Conservation (phyloP, 2,329 filamentous ascomycete species). For the Colletotrichum trifolii region DNA sequence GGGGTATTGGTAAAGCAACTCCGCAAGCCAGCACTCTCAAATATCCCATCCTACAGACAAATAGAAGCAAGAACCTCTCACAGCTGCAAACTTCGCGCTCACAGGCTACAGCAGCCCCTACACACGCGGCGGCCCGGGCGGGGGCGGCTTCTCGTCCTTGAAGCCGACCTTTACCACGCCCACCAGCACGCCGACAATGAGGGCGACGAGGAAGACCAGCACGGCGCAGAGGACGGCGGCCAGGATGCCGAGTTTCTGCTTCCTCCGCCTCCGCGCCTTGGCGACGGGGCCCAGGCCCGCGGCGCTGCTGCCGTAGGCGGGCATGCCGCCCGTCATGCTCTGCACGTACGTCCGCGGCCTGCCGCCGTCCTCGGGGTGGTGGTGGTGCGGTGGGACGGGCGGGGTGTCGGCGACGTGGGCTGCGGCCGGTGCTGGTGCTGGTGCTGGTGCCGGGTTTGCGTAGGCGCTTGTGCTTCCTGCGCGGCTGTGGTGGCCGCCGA, state of each 20-base stretch:
- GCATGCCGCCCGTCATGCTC: slow-evolving; percentile 35
- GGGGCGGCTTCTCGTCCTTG: slow-evolving; percentile 19
- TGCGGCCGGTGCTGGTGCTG: slow-evolving; percentile 19
- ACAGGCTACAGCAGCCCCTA: background rate
- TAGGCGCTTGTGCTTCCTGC: slow-evolving; percentile 1
- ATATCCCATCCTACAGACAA: background rate
- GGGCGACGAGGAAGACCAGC: slow-evolving; percentile 33
- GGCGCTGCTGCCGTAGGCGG: slow-evolving; percentile 21
- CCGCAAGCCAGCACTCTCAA: background rate
- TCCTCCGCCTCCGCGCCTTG: slow-evolving; percentile 29
- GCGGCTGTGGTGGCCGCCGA: slow-evolving; percentile 16
- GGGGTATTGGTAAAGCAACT: slow-evolving; percentile 31
- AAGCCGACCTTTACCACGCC: slow-evolving; percentile 30
- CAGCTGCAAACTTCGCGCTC: too few species aligned
- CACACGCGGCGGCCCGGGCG: slow-evolving; percentile 4
- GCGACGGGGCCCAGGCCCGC: slow-evolving; percentile 32
- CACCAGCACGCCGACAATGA: slow-evolving; percentile 34
- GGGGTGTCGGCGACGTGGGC: slow-evolving; percentile 6
- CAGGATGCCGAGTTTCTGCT: slow-evolving; percentile 32
- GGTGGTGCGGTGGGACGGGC: background rate
- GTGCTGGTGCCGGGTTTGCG: slow-evolving; percentile 1
- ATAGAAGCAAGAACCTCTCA: too few species aligned
- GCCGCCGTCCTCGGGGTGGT: background rate
- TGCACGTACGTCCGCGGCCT: slow-evolving; percentile 21
- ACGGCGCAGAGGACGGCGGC: slow-evolving; percentile 26